These are phyloP conservation scores for Claviceps citrina DNA, from an alignment of 2,329 filamentous ascomycete species.

Conservation along the genomic window DNA sequence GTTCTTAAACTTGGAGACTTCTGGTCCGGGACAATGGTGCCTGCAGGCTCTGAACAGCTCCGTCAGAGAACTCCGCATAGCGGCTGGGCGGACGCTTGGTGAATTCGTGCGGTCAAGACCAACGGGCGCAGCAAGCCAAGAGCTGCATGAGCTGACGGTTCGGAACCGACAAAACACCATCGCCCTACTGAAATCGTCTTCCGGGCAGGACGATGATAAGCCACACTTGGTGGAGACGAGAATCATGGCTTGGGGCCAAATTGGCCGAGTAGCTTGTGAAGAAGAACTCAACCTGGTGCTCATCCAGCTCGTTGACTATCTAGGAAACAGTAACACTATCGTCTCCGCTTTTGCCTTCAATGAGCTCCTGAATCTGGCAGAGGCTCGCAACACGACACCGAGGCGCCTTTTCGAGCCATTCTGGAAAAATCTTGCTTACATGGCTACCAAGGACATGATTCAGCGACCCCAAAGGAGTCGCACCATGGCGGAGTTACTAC, in stretches of 20 bases:
- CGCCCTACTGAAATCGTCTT: conserved; percentile 55
- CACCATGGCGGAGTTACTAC: conserved; percentile 65
- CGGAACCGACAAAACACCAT: conserved; percentile 51
- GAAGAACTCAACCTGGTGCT: conserved; percentile 78
- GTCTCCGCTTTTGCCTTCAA: conserved; percentile 70
- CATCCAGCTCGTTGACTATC: conserved; percentile 68
- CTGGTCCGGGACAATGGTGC: conserved; percentile 62
- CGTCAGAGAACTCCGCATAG: conserved; percentile 67
- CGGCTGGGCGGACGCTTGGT: conserved; percentile 53
- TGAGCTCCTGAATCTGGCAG: conserved; percentile 62
- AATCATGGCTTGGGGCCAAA: conserved; percentile 71
- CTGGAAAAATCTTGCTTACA: conserved; percentile 73
- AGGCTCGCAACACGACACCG: conserved; percentile 44
- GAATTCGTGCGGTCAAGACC: conserved; percentile 39
- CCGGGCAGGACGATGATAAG: conserved; percentile 43
- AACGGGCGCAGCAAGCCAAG: conserved; percentile 1
- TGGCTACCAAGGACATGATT: conserved; percentile 67
- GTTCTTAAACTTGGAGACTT: conserved; percentile 52
- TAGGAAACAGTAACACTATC: conserved; percentile 69
- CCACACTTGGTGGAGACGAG: conserved; percentile 64
- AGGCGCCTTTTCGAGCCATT: conserved; percentile 67
- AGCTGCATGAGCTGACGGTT: conserved; percentile 13
- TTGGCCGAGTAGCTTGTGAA: conserved; percentile 62
- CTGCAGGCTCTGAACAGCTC: conserved; percentile 71
- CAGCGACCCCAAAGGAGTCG: conserved; percentile 68